A percentile compares a stretch with the other conserved stretches of the same genome.
Conservation (phyloP, 495 filamentous ascomycete species). For the Tuber calosporum region DNA sequence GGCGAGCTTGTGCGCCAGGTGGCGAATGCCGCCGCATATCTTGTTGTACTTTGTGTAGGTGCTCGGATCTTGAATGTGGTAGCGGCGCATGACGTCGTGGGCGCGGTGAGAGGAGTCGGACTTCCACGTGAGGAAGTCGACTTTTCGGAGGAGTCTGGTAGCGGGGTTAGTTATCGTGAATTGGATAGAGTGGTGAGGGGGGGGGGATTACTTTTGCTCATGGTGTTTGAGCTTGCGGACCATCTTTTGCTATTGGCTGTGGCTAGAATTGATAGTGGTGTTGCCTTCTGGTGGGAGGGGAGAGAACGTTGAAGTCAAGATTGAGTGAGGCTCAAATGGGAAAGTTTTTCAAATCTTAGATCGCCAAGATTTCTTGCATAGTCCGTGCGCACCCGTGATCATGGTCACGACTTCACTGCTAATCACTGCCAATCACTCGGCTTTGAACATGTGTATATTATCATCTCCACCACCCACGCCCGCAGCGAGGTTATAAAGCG, state of each 20-base stretch:
- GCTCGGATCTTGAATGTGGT: slow-evolving; percentile 75
- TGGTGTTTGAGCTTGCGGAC: slow-evolving; percentile 89
- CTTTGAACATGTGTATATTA: background rate
- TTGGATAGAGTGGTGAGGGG: slow-evolving; percentile 5
- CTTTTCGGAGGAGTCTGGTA: slow-evolving; percentile 68
- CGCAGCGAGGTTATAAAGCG: slow-evolving; percentile 43
- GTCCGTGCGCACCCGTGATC: background rate
- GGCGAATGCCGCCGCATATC: slow-evolving; percentile 73
- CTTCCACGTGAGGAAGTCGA: slow-evolving; percentile 91
- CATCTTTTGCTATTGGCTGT: slow-evolving; percentile 50
- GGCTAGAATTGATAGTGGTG: slow-evolving; percentile 15
- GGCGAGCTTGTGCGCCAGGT: slow-evolving; percentile 78
- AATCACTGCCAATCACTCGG: background rate
- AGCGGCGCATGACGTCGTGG: slow-evolving; percentile 69
- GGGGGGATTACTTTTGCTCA: slow-evolving; percentile 58
- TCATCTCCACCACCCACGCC: background rate
- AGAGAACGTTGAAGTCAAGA: slow-evolving; percentile 23
- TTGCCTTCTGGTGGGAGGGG: background rate
- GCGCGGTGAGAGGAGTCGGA: slow-evolving; percentile 78
- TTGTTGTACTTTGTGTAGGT: slow-evolving; percentile 87
- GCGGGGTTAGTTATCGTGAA: slow-evolving; percentile 20
- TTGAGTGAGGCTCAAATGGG: slow-evolving; percentile 32
- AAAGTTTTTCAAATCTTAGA: slow-evolving; percentile 5
- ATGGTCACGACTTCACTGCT: background rate
- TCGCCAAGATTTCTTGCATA: background rate